Base-by-base conservation (phyloP, 352 stramenopile genomes). In the Pythium phragmiticola region DNA sequence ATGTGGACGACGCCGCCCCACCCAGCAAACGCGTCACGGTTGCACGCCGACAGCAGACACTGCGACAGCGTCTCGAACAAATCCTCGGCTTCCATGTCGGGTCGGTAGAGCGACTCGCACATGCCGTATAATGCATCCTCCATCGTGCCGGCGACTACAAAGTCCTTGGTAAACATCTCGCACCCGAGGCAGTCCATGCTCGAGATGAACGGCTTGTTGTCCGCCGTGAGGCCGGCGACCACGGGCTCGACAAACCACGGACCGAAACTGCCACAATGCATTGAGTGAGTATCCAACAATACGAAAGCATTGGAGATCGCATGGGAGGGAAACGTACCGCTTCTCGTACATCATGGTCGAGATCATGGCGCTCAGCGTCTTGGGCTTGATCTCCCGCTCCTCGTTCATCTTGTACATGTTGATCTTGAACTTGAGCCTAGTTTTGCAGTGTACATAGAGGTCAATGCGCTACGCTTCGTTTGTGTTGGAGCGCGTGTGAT, bases 341-440 rank as follows among this genome's bases (percentile, higher is more conserved):
- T 99, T 99, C 78, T 99, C 95, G 78, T 99, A 99, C 72, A 99
- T 92, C 73, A 99, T 94, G 66, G 89, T 95, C 34, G 89, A 98
- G 34, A 99, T 60, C 63, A 99, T 75, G 64, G 97, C 90, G 51
- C 89, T 96, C 60, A 99, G 97, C 12, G 98, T 98, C 74, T 98
- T 90, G 16, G 97, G 97, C 69, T 98, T 99, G 69, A 99, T 99
- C 33, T 99, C 93, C 57, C 98, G 82, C 74, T 99, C 95, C 75
- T 99, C 98, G 52, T 94, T 83, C 63, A 99, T 94, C 78, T 98
- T 98, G 81, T 99, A 99, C 75, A 99, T 91, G 75, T 98, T 98
- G 55, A 96, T 65, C 78, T 97, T 90, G 74, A 96, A 96, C 65
- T 94, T 94, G 28, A 99, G 79, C 19, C 80, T 83, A 53, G 34